Evolutionary conservation across 768 basidiomycete genomes (phyloP).

Genomic region (Serendipita vermifera): DNA sequence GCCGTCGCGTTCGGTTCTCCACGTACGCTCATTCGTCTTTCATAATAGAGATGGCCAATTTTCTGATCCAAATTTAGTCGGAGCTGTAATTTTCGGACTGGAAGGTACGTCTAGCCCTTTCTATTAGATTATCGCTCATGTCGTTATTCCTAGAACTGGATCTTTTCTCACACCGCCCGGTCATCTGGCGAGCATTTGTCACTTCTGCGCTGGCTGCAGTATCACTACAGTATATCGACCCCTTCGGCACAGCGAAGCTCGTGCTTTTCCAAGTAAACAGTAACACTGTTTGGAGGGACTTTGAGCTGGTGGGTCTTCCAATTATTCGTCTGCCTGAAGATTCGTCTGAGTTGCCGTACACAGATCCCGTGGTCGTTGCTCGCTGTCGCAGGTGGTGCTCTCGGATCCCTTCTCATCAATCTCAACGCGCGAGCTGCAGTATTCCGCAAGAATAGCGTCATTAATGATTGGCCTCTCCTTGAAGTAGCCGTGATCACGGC

Average conservation of each 20-base stretch:
- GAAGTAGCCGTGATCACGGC: constrained; percentile 52
- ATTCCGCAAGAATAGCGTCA: constrained; percentile 41
- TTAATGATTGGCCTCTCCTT: constrained; percentile 48
- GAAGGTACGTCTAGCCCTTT: constrained; percentile 36
- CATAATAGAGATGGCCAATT: too few species aligned
- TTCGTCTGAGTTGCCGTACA: constrained; percentile 44
- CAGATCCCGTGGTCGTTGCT: constrained; percentile 61
- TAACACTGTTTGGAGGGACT: constrained; percentile 52
- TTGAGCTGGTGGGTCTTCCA: constrained; percentile 43
- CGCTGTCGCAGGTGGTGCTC: constrained; percentile 48
- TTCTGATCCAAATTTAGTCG: constrained; percentile 27
- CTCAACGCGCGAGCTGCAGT: constrained; percentile 53
- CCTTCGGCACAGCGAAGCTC: constrained; percentile 73
- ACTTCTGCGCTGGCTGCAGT: constrained; percentile 79
- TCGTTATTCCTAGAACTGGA: constrained; percentile 12
- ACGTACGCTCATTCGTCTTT: constrained; percentile 11
- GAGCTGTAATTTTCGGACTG: constrained; percentile 74
- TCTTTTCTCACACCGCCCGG: constrained; percentile 20
- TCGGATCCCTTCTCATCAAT: constrained; percentile 53
- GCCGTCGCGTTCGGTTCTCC: constrained; percentile 84
- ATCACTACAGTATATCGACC: constrained; percentile 71
- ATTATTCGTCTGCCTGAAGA: background rate
- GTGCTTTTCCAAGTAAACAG: constrained; percentile 58
- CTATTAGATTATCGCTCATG: background rate
- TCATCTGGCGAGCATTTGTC: constrained; percentile 80